These are phyloP conservation scores for Zymoseptoria crescenta DNA, from an alignment of 2,329 filamentous ascomycete species.

Conservation along the genomic window DNA sequence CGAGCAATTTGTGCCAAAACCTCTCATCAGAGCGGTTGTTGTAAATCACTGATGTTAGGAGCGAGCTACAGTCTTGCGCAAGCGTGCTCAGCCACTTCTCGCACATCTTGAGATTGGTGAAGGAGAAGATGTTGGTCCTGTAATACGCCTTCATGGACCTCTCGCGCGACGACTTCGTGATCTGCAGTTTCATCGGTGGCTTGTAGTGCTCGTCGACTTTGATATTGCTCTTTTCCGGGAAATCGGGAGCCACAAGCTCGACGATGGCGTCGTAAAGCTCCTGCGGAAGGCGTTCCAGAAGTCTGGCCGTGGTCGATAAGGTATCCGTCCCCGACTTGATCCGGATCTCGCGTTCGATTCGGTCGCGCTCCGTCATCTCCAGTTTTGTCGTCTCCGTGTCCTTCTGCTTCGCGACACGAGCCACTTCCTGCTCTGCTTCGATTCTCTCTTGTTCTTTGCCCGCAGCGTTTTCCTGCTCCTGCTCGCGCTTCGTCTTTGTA, in stretches of 20 bases:
- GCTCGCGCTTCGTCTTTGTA: not conserved
- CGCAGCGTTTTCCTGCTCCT: not conserved
- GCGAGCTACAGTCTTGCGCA: not conserved
- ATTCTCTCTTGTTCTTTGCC: not conserved
- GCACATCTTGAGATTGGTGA: not conserved
- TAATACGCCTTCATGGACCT: not conserved
- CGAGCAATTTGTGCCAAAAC: too few relatives aligned
- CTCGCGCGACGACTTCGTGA: not conserved
- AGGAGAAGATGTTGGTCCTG: not conserved
- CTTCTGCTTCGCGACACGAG: too few relatives aligned
- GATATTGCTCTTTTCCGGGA: not conserved
- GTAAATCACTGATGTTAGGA: not conserved
- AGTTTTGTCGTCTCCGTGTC: not conserved
- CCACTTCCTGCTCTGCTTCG: not conserved
- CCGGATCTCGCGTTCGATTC: not conserved
- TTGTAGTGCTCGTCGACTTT: not conserved
- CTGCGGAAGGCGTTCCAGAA: conserved; percentile 1
- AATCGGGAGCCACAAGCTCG: not conserved
- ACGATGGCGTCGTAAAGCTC: conserved; percentile 3
- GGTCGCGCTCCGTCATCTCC: not conserved
- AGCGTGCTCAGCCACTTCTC: not conserved
- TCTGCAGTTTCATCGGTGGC: not conserved
- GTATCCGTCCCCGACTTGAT: not conserved
- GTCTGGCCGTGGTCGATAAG: not conserved
- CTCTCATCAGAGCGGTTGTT: not conserved